Conservation (phyloP, 2,329 filamentous ascomycete species). For the Coniochaeta sp. region DNA sequence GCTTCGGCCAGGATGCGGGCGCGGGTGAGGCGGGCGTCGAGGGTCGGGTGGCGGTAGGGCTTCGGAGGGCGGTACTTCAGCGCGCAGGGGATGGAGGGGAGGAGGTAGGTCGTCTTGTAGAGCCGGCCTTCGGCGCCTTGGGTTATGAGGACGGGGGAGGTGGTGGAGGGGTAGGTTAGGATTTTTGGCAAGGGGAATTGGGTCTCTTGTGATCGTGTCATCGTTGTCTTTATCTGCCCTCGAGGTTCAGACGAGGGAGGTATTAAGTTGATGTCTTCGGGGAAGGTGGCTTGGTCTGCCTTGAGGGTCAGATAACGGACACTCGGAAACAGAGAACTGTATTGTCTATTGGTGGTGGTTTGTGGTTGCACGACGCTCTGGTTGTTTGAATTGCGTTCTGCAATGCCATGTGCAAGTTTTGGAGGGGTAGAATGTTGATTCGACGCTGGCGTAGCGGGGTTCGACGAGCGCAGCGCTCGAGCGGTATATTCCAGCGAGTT, state of each 20-base stretch:
- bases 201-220: conserved; percentile 9
- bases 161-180: conserved; percentile 53
- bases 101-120: conserved; percentile 77
- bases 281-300: no score
- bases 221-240: neutral
- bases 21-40: conserved; percentile 80
- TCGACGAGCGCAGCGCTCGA: neutral
- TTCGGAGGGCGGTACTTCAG: conserved; percentile 91
- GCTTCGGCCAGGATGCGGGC: conserved; percentile 86
- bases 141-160: conserved; percentile 63
- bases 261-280: no score
- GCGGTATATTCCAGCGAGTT: neutral
- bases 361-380: neutral
- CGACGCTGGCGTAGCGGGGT: neutral
- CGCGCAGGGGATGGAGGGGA: conserved; percentile 59
- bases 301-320: neutral
- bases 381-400: neutral
- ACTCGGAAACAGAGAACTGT: neutral
- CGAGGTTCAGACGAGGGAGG: no score
- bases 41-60: conserved; percentile 81
- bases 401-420: neutral
- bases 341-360: neutral
- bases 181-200: conserved; percentile 47
- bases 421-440: neutral
- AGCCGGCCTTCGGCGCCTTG: conserved; percentile 95